Evolutionary conservation across 345 rosid genomes (phyloP), one percentile per base, ranked within the genome.

Genomic region (Gossypium ekmanianum): DNA sequence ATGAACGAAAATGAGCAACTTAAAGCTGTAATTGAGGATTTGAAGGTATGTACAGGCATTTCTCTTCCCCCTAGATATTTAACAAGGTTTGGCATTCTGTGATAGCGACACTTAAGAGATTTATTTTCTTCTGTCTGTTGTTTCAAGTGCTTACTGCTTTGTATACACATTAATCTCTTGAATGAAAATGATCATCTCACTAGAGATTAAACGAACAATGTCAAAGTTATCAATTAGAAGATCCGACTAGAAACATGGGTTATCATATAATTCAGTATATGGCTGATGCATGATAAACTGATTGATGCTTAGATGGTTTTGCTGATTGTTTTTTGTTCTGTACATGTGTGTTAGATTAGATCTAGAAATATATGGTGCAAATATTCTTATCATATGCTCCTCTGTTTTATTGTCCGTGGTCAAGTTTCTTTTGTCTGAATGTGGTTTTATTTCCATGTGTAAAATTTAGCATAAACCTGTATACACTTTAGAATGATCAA

Each of bases 1-100:
- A 96, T 93, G 97, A 93, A 90, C 81, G 97, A 96, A 82, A 96
- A 96, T 81, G 99, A 96, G 87, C 89, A 92, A 73, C 89, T 91
- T 77, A 96, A 92, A 87, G 77, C 79, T 74, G 84, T 86, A 52
- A 83, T 84, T 76, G 94, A 90, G 78, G 94, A 93, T 73, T 85
- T 96, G 85, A 93, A 96, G 98, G 99, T 95, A 78, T 67, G 76
- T 74, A 50, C 71, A 61, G 34, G 29, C 70, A 73, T 68, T 71
- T 57, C 12, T 57, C 7, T 57, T 39, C 27, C 67, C 74, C 72
- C 70, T 45, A 17, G 61, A 22, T 55, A 44, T 26, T 58, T 69
- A 24, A 7, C 22, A 26, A 8, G 7, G 61, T 20, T 59, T 68
- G 72, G 39, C 41, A 13, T 12, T 68, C 57, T 68, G 57, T 48